phyloP scores from a whole-genome alignment of 371 early-diverging fungal genomes.

The Circinella minor region DNA sequence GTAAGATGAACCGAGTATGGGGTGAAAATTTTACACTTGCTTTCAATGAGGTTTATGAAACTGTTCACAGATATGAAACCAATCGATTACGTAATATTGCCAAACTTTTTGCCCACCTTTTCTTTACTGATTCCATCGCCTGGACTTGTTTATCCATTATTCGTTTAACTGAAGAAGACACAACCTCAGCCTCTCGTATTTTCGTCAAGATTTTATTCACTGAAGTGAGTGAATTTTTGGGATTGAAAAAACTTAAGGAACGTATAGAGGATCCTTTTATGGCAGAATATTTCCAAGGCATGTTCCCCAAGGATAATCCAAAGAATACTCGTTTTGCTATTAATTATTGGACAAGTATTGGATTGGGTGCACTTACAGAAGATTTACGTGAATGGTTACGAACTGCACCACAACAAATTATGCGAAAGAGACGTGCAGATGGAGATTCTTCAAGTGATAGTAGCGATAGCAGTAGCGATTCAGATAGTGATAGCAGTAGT shows the following conservation, averaged over 20 bases:
- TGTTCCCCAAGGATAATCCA: constrained; percentile 93
- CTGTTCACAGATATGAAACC: constrained; percentile 94
- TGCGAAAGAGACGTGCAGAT: constrained; percentile 43
- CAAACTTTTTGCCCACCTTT: constrained; percentile 89
- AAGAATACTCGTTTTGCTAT: constrained; percentile 94
- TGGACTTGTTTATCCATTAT: constrained; percentile 87
- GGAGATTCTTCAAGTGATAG: constrained; percentile 25
- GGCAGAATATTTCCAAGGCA: constrained; percentile 71
- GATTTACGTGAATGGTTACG: constrained; percentile 88
- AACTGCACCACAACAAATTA: constrained; percentile 61
- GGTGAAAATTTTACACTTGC: constrained; percentile 71
- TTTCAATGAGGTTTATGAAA: constrained; percentile 88
- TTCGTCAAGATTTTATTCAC: constrained; percentile 95
- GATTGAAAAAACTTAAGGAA: constrained; percentile 79
- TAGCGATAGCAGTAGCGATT: constrained; percentile 24
- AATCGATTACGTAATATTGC: constrained; percentile 93
- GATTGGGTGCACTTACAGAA: constrained; percentile 91
- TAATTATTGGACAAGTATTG: constrained; percentile 97
- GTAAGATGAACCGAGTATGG: constrained; percentile 85
- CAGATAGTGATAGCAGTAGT: constrained; percentile 28
- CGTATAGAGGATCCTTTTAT: constrained; percentile 73
- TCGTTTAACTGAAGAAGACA: constrained; percentile 88
- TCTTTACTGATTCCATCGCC: constrained; percentile 84
- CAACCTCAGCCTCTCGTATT: constrained; percentile 96
- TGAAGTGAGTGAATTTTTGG: constrained; percentile 87